Evolutionary conservation across 1,284 basidiomycete genomes (phyloP).

Genomic region (Boletus semigastroideus): DNA sequence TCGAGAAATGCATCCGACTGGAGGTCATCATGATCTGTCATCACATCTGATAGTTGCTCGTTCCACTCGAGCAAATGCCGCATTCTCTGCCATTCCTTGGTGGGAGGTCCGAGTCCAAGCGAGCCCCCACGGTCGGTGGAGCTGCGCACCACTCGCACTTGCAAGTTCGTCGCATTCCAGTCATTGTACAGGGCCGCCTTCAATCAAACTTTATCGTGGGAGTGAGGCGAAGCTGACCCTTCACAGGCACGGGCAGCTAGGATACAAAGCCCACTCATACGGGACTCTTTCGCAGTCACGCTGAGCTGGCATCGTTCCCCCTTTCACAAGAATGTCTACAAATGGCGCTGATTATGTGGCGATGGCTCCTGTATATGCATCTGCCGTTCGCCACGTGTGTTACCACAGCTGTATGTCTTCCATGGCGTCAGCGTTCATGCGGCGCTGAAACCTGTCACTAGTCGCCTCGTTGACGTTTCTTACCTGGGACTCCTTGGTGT

Average conservation of each 20-base stretch:
- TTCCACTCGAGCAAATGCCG: background rate
- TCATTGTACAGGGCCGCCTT: background rate
- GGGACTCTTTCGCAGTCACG: background rate
- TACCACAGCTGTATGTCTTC: constrained; percentile 16
- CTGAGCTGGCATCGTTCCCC: background rate
- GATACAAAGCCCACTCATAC: background rate
- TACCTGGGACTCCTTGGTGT: constrained; percentile 15
- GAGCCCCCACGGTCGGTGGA: background rate
- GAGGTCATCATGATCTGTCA: too few species aligned
- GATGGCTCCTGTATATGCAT: background rate
- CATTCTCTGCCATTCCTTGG: background rate
- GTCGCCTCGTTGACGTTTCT: constrained; percentile 14
- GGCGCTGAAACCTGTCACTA: constrained; percentile 2
- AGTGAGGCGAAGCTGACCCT: background rate
- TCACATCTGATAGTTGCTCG: background rate
- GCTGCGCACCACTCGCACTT: background rate
- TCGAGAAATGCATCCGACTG: too few species aligned
- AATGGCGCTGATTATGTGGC: background rate
- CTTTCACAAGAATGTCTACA: constrained; percentile 5
- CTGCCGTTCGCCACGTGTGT: constrained; percentile 7
- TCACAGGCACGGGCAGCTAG: background rate
- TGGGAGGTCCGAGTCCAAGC: background rate
- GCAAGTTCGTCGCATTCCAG: background rate
- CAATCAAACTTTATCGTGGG: background rate
- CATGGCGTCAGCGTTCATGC: background rate